Conservation (phyloP, 2,329 filamentous ascomycete genomes). For the Elsinoe arachidis region DNA sequence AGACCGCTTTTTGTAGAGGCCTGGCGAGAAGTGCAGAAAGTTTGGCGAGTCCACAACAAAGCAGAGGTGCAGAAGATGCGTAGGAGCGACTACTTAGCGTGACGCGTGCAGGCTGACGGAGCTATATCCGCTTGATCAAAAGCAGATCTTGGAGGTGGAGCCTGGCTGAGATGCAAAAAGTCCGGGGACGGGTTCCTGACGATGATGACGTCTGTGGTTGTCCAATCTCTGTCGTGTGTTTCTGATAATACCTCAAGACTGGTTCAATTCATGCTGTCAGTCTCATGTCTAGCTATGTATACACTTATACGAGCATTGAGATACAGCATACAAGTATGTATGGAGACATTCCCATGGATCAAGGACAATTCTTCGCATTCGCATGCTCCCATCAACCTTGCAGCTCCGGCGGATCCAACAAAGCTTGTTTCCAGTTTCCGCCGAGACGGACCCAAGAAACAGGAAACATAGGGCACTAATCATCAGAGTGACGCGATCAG, state of each 20-base stretch:
- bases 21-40: too few species aligned
- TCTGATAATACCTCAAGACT: not conserved
- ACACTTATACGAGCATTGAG: too few species aligned
- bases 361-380: too few species aligned
- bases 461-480: not conserved
- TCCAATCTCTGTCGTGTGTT: not conserved
- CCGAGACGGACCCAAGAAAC: conserved; percentile 7
- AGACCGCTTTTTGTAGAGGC: too few species aligned
- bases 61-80: too few species aligned
- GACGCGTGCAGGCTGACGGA: not conserved
- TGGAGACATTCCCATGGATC: too few species aligned
- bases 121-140: not conserved
- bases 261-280: not conserved
- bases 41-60: too few species aligned
- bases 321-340: too few species aligned
- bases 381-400: not conserved
- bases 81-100: not conserved
- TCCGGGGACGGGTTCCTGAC: not conserved
- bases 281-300: too few species aligned
- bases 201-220: not conserved
- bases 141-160: not conserved
- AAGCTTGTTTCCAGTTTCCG: conserved; percentile 3
- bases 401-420: not conserved
- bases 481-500: not conserved
- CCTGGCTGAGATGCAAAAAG: not conserved